A percentile compares a stretch with the other conserved stretches of the same genome.
phyloP scores from a whole-genome alignment of 768 basidiomycete genomes.

The Tricholoma sp. region DNA sequence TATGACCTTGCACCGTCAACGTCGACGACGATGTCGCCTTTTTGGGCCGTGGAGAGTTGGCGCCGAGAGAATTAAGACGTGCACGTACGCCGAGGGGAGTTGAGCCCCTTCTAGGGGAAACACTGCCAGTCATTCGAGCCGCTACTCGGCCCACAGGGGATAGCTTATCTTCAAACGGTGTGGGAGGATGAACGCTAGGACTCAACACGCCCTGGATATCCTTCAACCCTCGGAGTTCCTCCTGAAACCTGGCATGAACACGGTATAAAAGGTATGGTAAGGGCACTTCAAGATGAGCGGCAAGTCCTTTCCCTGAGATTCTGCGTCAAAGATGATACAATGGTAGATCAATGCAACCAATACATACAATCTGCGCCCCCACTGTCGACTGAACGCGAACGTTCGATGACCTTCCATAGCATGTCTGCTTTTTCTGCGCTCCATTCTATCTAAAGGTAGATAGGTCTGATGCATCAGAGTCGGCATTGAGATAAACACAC shows the following conservation, averaged over 20 bases:
- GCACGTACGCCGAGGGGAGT: slow-evolving; percentile 66
- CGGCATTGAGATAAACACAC: slow-evolving; percentile 37
- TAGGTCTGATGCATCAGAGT: slow-evolving; percentile 3
- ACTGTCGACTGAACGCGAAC: slow-evolving; percentile 66
- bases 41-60: slow-evolving; percentile 45
- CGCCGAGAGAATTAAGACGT: slow-evolving; percentile 63
- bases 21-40: slow-evolving; percentile 67
- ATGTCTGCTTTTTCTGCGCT: slow-evolving; percentile 77
- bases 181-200: slow-evolving; percentile 34
- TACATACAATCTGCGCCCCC: slow-evolving; percentile 75
- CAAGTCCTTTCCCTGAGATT: slow-evolving; percentile 73
- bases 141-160: slow-evolving; percentile 24
- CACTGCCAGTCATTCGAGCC: slow-evolving; percentile 29
- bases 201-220: slow-evolving; percentile 62
- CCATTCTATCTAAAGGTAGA: slow-evolving; percentile 68
- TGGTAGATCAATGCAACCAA: slow-evolving; percentile 1
- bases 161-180: slow-evolving; percentile 26
- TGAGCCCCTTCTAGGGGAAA: slow-evolving; percentile 37
- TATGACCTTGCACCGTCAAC: slow-evolving; percentile 57
- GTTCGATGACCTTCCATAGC: slow-evolving; percentile 83
- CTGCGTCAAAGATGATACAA: slow-evolving; percentile 1
- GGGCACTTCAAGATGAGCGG: slow-evolving; percentile 74
- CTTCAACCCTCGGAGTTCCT: slow-evolving; percentile 76
- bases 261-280: slow-evolving; percentile 82
- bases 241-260: slow-evolving; percentile 78